phyloP scores from a whole-genome alignment of 2,329 filamentous ascomycete species.

The Penicillium concentricum region DNA sequence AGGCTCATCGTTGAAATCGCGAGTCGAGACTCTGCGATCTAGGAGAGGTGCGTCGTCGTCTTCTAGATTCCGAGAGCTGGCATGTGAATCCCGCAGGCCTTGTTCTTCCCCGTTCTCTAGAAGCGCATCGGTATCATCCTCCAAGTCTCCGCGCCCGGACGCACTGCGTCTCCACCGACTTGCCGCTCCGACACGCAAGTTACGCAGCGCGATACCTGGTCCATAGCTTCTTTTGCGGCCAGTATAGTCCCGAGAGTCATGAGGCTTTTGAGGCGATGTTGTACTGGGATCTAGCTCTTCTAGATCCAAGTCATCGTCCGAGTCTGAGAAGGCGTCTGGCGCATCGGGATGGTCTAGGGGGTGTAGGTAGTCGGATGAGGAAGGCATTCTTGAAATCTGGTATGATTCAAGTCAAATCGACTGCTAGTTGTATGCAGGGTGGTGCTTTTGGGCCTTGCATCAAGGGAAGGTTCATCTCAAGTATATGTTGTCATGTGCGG shows the following conservation, averaged over 20 bases:
- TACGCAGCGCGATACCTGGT: slow-evolving; percentile 47
- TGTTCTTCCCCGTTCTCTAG: slow-evolving; percentile 62
- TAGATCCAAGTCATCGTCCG: slow-evolving; percentile 48
- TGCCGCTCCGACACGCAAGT: slow-evolving; percentile 51
- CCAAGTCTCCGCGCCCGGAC: slow-evolving; percentile 38
- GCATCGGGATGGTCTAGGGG: slow-evolving; percentile 34
- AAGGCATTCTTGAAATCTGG: slow-evolving; percentile 31
- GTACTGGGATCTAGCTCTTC: slow-evolving; percentile 47
- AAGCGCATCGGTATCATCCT: slow-evolving; percentile 67
- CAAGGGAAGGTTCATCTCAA: slow-evolving; percentile 19
- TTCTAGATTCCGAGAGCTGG: slow-evolving; percentile 53
- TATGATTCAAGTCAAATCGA: slow-evolving; percentile 1
- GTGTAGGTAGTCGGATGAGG: slow-evolving; percentile 38
- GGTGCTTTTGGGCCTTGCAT: slow-evolving; percentile 9
- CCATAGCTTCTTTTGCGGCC: slow-evolving; percentile 30
- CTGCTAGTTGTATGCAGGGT: slow-evolving; percentile 19
- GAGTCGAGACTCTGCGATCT: slow-evolving; percentile 39
- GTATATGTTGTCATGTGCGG: slow-evolving; percentile 10
- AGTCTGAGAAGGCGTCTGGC: slow-evolving; percentile 34
- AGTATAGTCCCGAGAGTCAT: slow-evolving; percentile 31
- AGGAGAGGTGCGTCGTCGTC: slow-evolving; percentile 77
- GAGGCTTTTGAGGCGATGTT: slow-evolving; percentile 21
- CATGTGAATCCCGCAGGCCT: slow-evolving; percentile 59
- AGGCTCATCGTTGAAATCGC: slow-evolving; percentile 35
- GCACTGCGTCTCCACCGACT: slow-evolving; percentile 42